phyloP scores from a whole-genome alignment of 2,329 filamentous ascomycete genomes.

The Colletotrichum musae region DNA sequence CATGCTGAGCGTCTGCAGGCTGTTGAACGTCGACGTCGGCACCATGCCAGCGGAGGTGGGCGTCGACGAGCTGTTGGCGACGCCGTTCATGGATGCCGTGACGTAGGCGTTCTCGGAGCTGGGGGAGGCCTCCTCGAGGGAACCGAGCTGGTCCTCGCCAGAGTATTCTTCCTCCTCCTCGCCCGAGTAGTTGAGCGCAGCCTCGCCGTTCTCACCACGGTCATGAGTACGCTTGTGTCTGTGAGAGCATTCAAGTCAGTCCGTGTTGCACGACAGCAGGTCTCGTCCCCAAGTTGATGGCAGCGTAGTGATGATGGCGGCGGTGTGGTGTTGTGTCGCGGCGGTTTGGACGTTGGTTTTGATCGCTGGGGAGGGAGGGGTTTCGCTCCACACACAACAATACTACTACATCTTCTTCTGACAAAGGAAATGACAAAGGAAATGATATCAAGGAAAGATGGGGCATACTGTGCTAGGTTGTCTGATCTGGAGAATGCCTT shows the following conservation, averaged over 20 bases:
- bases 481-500: slow-evolving; percentile 99
- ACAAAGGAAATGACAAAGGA: slow-evolving; percentile 51
- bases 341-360: slow-evolving; percentile 46
- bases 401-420: slow-evolving; percentile 50
- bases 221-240: slow-evolving; percentile 88
- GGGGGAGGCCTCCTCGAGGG: slow-evolving; percentile 84
- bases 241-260: slow-evolving; percentile 63
- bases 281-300: slow-evolving; percentile 36
- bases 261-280: slow-evolving; percentile 34
- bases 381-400: slow-evolving; percentile 53
- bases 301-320: slow-evolving; percentile 52
- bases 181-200: slow-evolving; percentile 76
- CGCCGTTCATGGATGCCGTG: slow-evolving; percentile 64
- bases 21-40: slow-evolving; percentile 63
- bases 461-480: slow-evolving; percentile 94
- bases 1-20: slow-evolving; percentile 74
- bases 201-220: slow-evolving; percentile 73
- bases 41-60: slow-evolving; percentile 47
- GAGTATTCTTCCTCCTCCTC: slow-evolving; percentile 88
- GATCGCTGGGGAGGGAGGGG: slow-evolving; percentile 44
- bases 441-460: slow-evolving; percentile 55
- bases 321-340: slow-evolving; percentile 52
- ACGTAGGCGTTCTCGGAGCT: slow-evolving; percentile 77
- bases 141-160: slow-evolving; percentile 87
- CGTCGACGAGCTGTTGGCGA: slow-evolving; percentile 50